These are phyloP conservation scores for Trametes sp. DNA, from an alignment of 1,284 basidiomycete genomes.

Conservation along the genomic window DNA sequence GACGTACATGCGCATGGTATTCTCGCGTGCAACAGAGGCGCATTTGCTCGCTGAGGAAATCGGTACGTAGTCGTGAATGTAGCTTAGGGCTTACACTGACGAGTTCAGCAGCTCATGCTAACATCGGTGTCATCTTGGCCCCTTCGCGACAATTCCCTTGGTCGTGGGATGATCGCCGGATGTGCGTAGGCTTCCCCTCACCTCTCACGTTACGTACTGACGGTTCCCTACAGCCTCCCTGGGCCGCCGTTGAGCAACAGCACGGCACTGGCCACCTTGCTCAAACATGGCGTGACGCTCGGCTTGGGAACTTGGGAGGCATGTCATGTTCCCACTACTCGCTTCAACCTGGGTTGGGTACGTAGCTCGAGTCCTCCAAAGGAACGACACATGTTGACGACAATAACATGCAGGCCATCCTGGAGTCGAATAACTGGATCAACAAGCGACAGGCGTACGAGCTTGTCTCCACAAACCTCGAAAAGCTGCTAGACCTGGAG, in stretches of 20 bases:
- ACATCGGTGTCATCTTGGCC: conserved; percentile 61
- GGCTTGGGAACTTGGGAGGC: conserved; percentile 58
- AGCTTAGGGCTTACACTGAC: not conserved
- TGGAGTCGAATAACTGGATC: conserved; percentile 51
- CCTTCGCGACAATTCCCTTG: conserved; percentile 58
- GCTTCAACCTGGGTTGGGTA: conserved; percentile 65
- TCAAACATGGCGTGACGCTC: conserved; percentile 58
- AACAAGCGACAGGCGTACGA: conserved; percentile 52
- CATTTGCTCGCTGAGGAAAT: conserved; percentile 81
- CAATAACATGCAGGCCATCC: conserved; percentile 38
- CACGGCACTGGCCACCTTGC: conserved; percentile 54
- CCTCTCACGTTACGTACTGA: not conserved
- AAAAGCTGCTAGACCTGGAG: conserved; percentile 56
- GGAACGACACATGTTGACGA: not conserved
- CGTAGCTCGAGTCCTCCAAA: conserved; percentile 11
- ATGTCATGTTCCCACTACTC: conserved; percentile 57
- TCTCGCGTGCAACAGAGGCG: conserved; percentile 79
- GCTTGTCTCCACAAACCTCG: conserved; percentile 57
- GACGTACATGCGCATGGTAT: conserved; percentile 65
- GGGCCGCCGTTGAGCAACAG: conserved; percentile 62
- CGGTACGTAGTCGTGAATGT: conserved; percentile 24
- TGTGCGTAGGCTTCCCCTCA: conserved; percentile 37
- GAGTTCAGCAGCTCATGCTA: conserved; percentile 48
- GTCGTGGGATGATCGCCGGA: conserved; percentile 57
- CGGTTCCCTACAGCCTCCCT: conserved; percentile 46